Evolutionary conservation across 1,284 basidiomycete genomes (phyloP), one percentile per base, ranked within the genome.

Genomic region (Schizophyllum amplum): DNA sequence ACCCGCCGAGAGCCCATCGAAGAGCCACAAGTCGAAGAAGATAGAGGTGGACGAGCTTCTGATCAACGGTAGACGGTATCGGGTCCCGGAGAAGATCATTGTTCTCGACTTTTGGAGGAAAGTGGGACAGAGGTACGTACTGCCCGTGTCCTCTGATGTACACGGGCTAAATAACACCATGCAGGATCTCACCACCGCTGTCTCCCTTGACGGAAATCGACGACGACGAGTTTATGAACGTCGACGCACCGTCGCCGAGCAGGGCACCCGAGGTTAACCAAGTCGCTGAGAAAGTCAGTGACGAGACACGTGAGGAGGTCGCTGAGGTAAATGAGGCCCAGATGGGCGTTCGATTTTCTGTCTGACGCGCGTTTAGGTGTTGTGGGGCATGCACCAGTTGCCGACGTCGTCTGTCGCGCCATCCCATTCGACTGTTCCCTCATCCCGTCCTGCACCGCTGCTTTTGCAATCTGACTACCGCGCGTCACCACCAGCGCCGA

Each of bases 81-180:
- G 94, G 62, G 86, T 99, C n/a, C 96, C 96, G 1, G 97, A 99
- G 70, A 83, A 86, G 61, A 81, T 94, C 52, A 90, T 99, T 61
- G 81, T 91, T 55, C 80, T 98, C 53, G 96, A 98, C 69, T 99
- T 99, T 66, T 99, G 96, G 95, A 86, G 84, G 59, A 94, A 90
- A 71, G 73, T 92, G 58, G 79, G 81, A 63, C 65, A 69, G 54
- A 69, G 71, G 52, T 65, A 68, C 68, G 25, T 68, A 17, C 17
- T 42, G 2, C 2, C 13, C 33, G 17, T 3, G 33, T 42, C 17
- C 13, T n/a, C 7, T 42, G 13, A 42, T 17, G 33, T 42, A 13
- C 17, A 3, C 17, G 11, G 13, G 33, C 33, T 42, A 9, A 42
- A 13, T 9, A 9, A 3, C 7, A 42, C 13, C 33, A 42, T 9